Percentiles rank a stretch among this genome's conserved stretches.
Conservation (phyloP, 805 yeast species). For the Scheffersomyces lignosus region DNA sequence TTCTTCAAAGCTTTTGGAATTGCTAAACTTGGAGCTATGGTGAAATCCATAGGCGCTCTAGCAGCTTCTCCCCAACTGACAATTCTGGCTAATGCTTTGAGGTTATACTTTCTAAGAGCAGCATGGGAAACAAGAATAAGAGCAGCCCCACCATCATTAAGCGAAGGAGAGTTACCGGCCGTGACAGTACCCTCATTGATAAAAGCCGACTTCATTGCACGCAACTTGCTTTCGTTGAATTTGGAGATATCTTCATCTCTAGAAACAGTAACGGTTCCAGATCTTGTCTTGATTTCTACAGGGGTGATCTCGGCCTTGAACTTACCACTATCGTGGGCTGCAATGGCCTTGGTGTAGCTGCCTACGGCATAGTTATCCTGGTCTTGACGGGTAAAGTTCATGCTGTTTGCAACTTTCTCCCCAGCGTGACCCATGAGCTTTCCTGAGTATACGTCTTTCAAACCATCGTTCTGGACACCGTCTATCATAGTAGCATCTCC, state of each 20-base stretch:
- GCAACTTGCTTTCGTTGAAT: not conserved
- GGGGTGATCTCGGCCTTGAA: not conserved
- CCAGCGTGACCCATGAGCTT: constrained; percentile 1
- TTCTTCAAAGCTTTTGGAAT: not conserved
- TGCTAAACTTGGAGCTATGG: not conserved
- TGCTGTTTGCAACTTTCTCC: not conserved
- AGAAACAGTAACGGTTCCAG: not conserved
- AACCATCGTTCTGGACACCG: not conserved
- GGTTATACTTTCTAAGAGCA: not conserved
- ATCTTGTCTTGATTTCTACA: not conserved
- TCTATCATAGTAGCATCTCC: not conserved
- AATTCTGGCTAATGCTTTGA: constrained; percentile 1
- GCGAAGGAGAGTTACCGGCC: not conserved
- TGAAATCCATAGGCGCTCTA: constrained; percentile 1
- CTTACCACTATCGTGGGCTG: not conserved
- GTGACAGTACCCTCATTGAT: constrained; percentile 1
- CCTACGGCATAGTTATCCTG: not conserved
- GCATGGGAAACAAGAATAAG: not conserved
- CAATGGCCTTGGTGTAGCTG: not conserved
- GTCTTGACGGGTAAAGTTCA: not conserved
- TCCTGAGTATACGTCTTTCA: not conserved
- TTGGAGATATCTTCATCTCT: not conserved
- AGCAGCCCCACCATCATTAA: constrained; percentile 1
- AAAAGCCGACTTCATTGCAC: not conserved
- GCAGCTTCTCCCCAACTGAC: constrained; percentile 1